Evolutionary conservation across 2,329 filamentous ascomycete species (phyloP).

Genomic region (Ophiostoma triangulosporum): DNA sequence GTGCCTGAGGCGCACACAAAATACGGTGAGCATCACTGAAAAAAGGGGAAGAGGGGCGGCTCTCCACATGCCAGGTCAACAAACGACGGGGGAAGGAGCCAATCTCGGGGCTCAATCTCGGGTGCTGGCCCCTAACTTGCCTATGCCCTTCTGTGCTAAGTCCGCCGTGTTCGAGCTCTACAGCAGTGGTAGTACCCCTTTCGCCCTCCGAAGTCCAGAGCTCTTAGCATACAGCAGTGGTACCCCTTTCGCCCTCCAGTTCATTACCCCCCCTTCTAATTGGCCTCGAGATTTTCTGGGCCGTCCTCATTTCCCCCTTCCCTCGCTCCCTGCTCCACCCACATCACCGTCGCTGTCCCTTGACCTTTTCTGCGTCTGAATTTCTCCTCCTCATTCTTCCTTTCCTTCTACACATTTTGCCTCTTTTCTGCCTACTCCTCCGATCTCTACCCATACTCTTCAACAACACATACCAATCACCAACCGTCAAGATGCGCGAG

Average conservation of each 20-base stretch:
- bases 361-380: not conserved
- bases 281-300: conserved; percentile 3
- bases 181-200: not conserved
- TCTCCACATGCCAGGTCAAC: conserved; percentile 1
- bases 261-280: not conserved
- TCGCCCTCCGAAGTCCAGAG: no score
- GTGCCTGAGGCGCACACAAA: conserved; percentile 10
- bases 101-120: not conserved
- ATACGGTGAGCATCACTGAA: not conserved
- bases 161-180: no score
- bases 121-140: not conserved
- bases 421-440: conserved; percentile 2
- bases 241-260: no score
- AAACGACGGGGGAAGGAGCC: not conserved
- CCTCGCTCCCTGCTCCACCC: conserved; percentile 7
- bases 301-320: conserved; percentile 11
- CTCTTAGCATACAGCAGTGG: no score
- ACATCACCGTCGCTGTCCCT: conserved; percentile 3
- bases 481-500: conserved; percentile 53
- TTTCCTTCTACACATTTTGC: not conserved
- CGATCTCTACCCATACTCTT: conserved; percentile 1
- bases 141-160: no score
- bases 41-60: conserved; percentile 1
- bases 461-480: conserved; percentile 5
- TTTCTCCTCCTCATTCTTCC: not conserved